Base-by-base conservation (phyloP, 345 rosid genomes). In the Pugionium dolabratum region DNA sequence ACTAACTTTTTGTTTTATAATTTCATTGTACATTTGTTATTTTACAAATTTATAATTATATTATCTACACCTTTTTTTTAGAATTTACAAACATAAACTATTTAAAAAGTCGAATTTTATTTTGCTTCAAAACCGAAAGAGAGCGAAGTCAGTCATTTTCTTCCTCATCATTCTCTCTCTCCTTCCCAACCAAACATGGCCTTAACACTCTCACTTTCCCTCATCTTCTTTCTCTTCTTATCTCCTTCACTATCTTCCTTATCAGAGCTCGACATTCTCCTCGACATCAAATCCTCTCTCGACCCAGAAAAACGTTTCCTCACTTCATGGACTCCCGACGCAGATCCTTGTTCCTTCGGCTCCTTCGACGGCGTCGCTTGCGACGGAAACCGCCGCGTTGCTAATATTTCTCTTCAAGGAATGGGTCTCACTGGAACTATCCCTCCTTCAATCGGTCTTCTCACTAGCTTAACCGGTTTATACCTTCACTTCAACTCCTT, bases 391-490 rank as follows among this genome's bases (percentile, higher is more conserved):
- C 88, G 82, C 51, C 78, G 32, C n/a, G 91, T 94, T 0, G 78
- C 95, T 4, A 94, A 91, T 75, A 87, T 94, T 3, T 88, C 99
- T 45, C 86, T 94, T 2, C 96, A 88, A 72, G 99, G 99, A 64
- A 90, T 79, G 81, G 95, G 96, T 25, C 87, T 94, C 9, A 76
- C 77, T 25, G 97, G 99, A 36, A 71, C 73, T 65, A 82, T 94
- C 41, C 95, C 99, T 45, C 66, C 88, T 1, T 90, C 92, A 30
- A 43, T 94, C 1, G 88, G 89, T 39, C 85, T 81, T 28, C 86
- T 94, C 42, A 75, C 75, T 66, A 82, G 88, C 80, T 82, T 94
- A 80, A 94, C 93, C 29, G 95, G 97, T 26, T 73, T 94, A 80
- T 94, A 85, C 77, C 80, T 94, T 54, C 99, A 94, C 63, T 94